Conservation (phyloP, 176 grass and related monocot genomes). For the Phyllostachys edulis region DNA sequence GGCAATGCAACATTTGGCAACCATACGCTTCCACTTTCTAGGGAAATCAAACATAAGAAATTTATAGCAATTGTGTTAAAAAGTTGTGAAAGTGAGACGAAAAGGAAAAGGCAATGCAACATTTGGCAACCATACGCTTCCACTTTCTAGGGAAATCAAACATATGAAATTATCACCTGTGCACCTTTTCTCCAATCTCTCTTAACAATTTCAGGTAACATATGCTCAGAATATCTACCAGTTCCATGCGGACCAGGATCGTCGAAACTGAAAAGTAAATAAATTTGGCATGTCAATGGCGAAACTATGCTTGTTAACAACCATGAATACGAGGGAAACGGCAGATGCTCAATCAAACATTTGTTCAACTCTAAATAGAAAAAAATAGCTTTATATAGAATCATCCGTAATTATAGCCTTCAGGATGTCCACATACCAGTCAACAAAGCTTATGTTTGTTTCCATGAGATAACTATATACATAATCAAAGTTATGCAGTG, state of each 20-base stretch:
- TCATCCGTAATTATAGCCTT: slow-evolving; percentile 5
- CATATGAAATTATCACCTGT: slow-evolving; percentile 64
- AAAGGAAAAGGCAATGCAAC: slow-evolving; percentile 14
- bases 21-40: slow-evolving; percentile 12
- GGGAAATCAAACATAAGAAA: slow-evolving; percentile 19
- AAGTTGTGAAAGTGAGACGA: not conserved
- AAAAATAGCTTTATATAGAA: not conserved
- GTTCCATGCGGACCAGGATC: slow-evolving; percentile 97
- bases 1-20: not conserved
- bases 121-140: slow-evolving; percentile 4
- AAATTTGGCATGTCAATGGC: slow-evolving; percentile 9
- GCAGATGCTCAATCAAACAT: not conserved
- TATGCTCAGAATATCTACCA: slow-evolving; percentile 88
- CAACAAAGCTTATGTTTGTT: slow-evolving; percentile 98
- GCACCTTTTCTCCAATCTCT: slow-evolving; percentile 98
- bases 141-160: slow-evolving; percentile 6
- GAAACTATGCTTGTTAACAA: not conserved
- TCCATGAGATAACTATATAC: slow-evolving; percentile 93
- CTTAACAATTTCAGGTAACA: slow-evolving; percentile 92
- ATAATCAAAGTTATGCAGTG: slow-evolving; percentile 98
- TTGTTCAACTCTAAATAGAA: slow-evolving; percentile 8
- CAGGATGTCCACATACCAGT: slow-evolving; percentile 61
- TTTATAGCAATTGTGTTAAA: not conserved
- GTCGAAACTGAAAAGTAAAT: slow-evolving; percentile 67
- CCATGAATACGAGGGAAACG: not conserved